phyloP scores from a whole-genome alignment of 768 basidiomycete species.

The Terana coerulea region DNA sequence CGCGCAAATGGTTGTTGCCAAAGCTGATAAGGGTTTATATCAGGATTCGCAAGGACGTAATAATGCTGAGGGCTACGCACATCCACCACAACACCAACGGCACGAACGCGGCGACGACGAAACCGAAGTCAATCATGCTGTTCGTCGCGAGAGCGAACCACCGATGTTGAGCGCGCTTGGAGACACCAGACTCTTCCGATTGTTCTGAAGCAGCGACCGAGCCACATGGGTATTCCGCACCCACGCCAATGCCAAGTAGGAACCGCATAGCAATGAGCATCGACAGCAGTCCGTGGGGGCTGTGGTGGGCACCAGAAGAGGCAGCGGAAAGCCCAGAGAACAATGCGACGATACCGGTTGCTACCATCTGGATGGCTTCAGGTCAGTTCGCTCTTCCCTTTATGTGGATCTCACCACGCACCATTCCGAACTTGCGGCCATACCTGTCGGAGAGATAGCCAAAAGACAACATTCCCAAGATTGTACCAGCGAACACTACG shows the following conservation, averaged over 20 bases:
- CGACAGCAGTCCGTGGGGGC: conserved; percentile 62
- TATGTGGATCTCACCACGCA: conserved; percentile 25
- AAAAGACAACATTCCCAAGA: conserved; percentile 83
- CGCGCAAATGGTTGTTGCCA: conserved; percentile 73
- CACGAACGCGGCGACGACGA: conserved; percentile 75
- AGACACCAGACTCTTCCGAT: conserved; percentile 77
- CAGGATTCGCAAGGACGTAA: background rate
- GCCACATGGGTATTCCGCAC: conserved; percentile 89
- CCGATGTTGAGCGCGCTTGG: conserved; percentile 75
- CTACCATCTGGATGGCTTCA: conserved; percentile 54
- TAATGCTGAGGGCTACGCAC: conserved; percentile 35
- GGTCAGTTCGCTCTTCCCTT: background rate
- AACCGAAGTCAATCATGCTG: conserved; percentile 82
- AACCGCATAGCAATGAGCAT: conserved; percentile 79
- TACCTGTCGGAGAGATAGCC: conserved; percentile 84
- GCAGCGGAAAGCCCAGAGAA: conserved; percentile 84
- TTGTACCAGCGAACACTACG: conserved; percentile 77
- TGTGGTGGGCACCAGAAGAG: conserved; percentile 73
- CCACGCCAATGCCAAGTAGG: conserved; percentile 83
- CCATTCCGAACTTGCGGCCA: conserved; percentile 90
- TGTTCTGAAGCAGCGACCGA: conserved; percentile 88
- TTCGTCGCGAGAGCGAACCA: conserved; percentile 88
- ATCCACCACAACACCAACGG: conserved; percentile 90
- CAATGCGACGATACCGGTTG: conserved; percentile 77
- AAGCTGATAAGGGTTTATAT: conserved; percentile 47